Conservation (phyloP, 2,329 filamentous ascomycete species). For the Hortaea sp. region DNA sequence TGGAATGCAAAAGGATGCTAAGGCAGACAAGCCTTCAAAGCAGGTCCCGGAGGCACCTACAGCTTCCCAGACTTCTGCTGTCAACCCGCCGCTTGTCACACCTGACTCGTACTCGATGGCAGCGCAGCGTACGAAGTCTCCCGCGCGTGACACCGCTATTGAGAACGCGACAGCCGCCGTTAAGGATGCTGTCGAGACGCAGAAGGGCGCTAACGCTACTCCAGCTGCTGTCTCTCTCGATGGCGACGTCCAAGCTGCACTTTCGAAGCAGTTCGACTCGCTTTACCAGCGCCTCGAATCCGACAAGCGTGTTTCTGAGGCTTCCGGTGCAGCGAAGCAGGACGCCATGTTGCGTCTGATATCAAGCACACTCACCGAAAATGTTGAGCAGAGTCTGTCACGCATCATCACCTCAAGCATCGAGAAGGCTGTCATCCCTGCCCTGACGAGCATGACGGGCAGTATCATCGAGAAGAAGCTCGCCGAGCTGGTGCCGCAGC, state of each 20-base stretch:
- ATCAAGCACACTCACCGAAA: slow-evolving; percentile 58
- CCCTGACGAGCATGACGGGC: slow-evolving; percentile 57
- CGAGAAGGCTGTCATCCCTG: slow-evolving; percentile 63
- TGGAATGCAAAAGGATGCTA: slow-evolving; percentile 7
- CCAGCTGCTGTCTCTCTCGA: not conserved
- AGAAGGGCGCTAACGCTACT: not conserved
- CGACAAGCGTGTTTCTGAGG: slow-evolving; percentile 57
- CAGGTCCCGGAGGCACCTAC: slow-evolving; percentile 16
- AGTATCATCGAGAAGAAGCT: slow-evolving; percentile 64
- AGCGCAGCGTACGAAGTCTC: slow-evolving; percentile 21
- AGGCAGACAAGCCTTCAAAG: slow-evolving; percentile 7
- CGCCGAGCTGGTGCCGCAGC: slow-evolving; percentile 51
- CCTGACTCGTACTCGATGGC: slow-evolving; percentile 34
- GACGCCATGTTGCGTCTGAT: slow-evolving; percentile 59
- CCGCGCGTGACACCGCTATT: not conserved
- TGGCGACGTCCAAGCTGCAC: not conserved
- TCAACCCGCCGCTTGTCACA: slow-evolving; percentile 24
- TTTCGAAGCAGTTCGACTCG: slow-evolving; percentile 39
- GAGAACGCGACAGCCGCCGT: not conserved
- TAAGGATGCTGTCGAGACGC: slow-evolving; percentile 1
- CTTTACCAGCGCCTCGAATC: slow-evolving; percentile 56
- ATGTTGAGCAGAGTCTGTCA: slow-evolving; percentile 65
- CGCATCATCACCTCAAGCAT: slow-evolving; percentile 70
- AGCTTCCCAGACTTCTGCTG: slow-evolving; percentile 9
- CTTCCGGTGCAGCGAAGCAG: slow-evolving; percentile 54